Evolutionary conservation across 257 asterid genomes (phyloP), one percentile per base, ranked within the genome.

Genomic region (Ehretia macrophylla): DNA sequence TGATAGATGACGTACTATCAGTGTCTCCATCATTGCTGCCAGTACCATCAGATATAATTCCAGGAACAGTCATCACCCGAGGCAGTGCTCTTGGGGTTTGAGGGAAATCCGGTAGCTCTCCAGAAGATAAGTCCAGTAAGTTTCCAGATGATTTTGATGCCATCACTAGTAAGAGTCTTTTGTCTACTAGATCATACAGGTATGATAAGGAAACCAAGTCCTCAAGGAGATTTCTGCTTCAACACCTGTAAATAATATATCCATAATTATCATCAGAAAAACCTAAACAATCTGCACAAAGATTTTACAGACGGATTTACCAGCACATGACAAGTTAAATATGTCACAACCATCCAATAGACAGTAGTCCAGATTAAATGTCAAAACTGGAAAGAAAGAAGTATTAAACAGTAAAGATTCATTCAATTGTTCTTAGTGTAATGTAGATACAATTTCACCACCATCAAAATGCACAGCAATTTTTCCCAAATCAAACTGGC

Each of bases 81-180:
- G 95, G 97, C 73, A 89, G 81, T 49, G 79, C 77, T 82, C 89
- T 84, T 22, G 94, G 89, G 62, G 88, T 77, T 62, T 68, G 83
- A 46, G 97, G 95, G 48, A 80, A 71, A 58, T 79, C 81, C 32
- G 67, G 52, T 40, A 80, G 45, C 21, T 71, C 90, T 48, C 78
- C 95, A 55, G 85, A 67, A 62, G 90, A 85, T 74, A 86, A 69
- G 65, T 79, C 97, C 69, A 86, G 76, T 66, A 84, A 72, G 79
- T 75, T 82, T 21, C 82, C 80, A 73, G 77, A 82, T 35, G 93
- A 81, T 66, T 76, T 78, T 21, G 95, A 75, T 17, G 81, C 84
- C 97, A 86, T 89, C 49, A 67, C 39, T 68, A 63, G 14, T 63
- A 22, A 58, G 58, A 23, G 56, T 56, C 54, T 46, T 56, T 35